phyloP scores from a whole-genome alignment of 768 basidiomycete species.

The Mycena sanguinolenta region DNA sequence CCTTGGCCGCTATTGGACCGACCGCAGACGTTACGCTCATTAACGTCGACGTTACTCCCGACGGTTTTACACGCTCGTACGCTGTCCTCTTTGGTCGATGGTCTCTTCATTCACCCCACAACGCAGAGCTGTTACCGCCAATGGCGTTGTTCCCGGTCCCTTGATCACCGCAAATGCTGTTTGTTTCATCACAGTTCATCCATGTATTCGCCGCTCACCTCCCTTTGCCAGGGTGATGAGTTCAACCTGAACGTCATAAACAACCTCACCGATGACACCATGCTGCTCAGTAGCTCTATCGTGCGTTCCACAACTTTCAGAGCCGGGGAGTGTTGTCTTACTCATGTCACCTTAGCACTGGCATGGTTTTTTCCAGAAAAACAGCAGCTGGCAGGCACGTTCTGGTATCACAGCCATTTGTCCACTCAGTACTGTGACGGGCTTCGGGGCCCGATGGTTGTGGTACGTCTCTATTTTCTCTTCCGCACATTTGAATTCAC shows the following conservation, averaged over 20 bases:
- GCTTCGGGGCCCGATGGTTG: constrained; percentile 55
- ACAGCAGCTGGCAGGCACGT: constrained; percentile 41
- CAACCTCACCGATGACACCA: constrained; percentile 49
- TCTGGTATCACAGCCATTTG: background rate
- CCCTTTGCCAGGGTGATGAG: constrained; percentile 41
- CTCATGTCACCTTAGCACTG: constrained; percentile 3
- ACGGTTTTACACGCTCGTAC: constrained; percentile 50
- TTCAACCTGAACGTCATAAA: constrained; percentile 55
- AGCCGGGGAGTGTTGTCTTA: background rate
- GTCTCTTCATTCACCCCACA: background rate
- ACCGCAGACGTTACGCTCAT: constrained; percentile 43
- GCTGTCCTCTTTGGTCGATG: constrained; percentile 11
- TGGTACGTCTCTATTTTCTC: constrained; percentile 20
- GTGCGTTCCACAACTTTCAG: background rate
- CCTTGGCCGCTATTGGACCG: constrained; percentile 15
- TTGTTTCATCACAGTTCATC: background rate
- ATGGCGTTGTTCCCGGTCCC: constrained; percentile 60
- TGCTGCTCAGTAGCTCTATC: constrained; percentile 50
- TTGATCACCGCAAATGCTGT: constrained; percentile 53
- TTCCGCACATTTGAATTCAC: no score
- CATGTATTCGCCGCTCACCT: background rate
- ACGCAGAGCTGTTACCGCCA: constrained; percentile 56
- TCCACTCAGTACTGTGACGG: constrained; percentile 59
- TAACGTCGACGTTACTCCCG: constrained; percentile 53
- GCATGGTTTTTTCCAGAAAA: constrained; percentile 54